Conservation (phyloP, 176 grass and related monocot genomes). For the Rhynchospora pubera region DNA sequence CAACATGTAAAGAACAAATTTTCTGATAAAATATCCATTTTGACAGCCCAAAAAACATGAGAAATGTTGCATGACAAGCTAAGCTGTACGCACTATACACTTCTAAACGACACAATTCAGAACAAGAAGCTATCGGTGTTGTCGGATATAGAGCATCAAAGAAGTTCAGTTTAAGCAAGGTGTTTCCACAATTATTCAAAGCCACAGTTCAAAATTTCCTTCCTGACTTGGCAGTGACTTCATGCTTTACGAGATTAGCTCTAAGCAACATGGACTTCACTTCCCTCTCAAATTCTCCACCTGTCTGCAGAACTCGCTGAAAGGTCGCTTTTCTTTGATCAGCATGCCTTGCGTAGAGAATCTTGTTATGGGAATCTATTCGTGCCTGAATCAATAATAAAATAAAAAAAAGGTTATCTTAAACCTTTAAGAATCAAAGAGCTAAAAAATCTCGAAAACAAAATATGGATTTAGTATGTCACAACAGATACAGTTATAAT, state of each 20-base stretch:
- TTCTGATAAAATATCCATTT: not conserved
- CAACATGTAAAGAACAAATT: not conserved
- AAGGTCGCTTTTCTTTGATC: slow-evolving; percentile 47
- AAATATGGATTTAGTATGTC: not conserved
- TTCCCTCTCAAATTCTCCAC: slow-evolving; percentile 80
- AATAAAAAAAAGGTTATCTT: not conserved
- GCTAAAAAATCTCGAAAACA: not conserved
- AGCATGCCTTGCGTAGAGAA: slow-evolving; percentile 30
- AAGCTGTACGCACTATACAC: slow-evolving; percentile 5
- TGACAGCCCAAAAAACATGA: not conserved
- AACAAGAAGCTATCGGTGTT: not conserved
- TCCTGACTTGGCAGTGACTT: slow-evolving; percentile 21
- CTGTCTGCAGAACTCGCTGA: slow-evolving; percentile 75
- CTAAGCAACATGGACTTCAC: slow-evolving; percentile 73
- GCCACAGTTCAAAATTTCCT: slow-evolving; percentile 14
- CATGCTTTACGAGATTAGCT: slow-evolving; percentile 88
- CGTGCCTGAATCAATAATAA: slow-evolving; percentile 44
- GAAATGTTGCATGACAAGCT: not conserved
- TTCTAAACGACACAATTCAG: not conserved
- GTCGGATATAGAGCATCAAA: not conserved
- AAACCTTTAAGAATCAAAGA: not conserved
- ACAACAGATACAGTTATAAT: not conserved
- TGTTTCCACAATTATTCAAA: not conserved
- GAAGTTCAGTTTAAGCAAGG: not conserved
- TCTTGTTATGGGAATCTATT: slow-evolving; percentile 98